Evolutionary conservation across 2,329 filamentous ascomycete genomes (phyloP), one percentile per base, ranked within the genome.

Genomic region (Colletotrichum euphorbiae): DNA sequence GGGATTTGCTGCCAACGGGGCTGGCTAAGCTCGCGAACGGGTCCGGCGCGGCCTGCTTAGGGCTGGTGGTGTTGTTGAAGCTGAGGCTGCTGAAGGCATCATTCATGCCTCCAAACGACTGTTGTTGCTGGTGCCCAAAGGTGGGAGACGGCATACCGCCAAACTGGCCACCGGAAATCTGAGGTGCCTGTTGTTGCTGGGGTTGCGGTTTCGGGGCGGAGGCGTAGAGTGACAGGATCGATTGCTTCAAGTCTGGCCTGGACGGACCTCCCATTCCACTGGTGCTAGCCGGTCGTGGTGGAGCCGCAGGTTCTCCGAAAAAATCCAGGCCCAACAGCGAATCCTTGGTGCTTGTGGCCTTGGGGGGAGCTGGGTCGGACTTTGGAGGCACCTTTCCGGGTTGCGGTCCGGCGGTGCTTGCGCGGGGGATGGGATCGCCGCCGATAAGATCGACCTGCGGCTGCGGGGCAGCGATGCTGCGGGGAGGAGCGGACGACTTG

Each of bases 261-360:
- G 94, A 97, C 73, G 92, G 90, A 12, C 86, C 85, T 17, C 83
- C 83, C 3, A 85, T 77, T 5, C 86, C 85, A 51, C 90, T 87
- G 19, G 93, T 93, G 80, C 93, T 97, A 6, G 93, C 89, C n/a
- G 94, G 92, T 60, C 94, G 88, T 60, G 90, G 89, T n/a, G 93
- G 89, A 9, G 92, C 85, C 40, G 90, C 83, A 45, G 91, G 83
- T 59, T 90, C 89, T 42, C 93, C 94, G 69, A 99, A 90, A 79
- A 99, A 98, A 78, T 99, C 95, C 58, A 99, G 82, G 1, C 96
- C 96, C 13, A 99, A 83, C 71, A 99, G 83, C 38, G 96, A 98
- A 78, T 98, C 95, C 78, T 93, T 96, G 40, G 90, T 90, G 73
- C 85, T 90, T n/a, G 87, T 87, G 50, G 90, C 81, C 73, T 89